These are phyloP conservation scores for Tinospora cordifolia DNA, from an alignment of 164 flowering plant genomes.

Conservation along the genomic window DNA sequence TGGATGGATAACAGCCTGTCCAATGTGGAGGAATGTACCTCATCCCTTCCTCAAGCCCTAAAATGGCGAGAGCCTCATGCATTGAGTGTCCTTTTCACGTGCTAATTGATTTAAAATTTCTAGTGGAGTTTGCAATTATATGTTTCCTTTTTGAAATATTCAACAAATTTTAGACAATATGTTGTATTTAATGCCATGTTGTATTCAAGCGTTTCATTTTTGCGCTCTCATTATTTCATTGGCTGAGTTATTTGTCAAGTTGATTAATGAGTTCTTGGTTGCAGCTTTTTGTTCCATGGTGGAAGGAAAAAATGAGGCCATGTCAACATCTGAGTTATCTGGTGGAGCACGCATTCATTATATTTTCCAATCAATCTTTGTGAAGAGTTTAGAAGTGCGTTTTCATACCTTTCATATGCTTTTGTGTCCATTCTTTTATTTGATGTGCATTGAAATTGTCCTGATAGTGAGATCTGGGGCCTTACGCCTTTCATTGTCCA, in stretches of 20 bases:
- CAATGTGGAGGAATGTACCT: too few relatives aligned
- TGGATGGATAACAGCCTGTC: too few relatives aligned
- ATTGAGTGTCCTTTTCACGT: too few relatives aligned
- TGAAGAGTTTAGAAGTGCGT: constrained; percentile 87
- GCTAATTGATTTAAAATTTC: too few relatives aligned
- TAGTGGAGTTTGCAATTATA: too few relatives aligned
- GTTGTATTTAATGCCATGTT: neutral
- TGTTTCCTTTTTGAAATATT: neutral
- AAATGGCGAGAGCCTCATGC: too few relatives aligned
- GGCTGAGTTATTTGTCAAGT: neutral
- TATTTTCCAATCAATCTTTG: constrained; percentile 86
- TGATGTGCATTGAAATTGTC: neutral
- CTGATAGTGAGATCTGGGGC: neutral
- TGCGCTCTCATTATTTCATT: neutral
- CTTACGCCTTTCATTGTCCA: neutral
- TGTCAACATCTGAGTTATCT: constrained; percentile 92
- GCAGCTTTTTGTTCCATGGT: constrained; percentile 90
- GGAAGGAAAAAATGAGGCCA: constrained; percentile 92
- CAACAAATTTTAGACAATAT: neutral
- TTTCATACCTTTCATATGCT: constrained; percentile 2
- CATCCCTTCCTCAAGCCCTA: too few relatives aligned
- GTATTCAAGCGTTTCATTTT: neutral
- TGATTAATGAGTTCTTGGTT: constrained; percentile 13
- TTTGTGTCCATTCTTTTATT: neutral
- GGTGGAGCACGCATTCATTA: constrained; percentile 97